Base-by-base conservation (phyloP, 1,284 basidiomycete genomes). In the Trametes pubescens region DNA sequence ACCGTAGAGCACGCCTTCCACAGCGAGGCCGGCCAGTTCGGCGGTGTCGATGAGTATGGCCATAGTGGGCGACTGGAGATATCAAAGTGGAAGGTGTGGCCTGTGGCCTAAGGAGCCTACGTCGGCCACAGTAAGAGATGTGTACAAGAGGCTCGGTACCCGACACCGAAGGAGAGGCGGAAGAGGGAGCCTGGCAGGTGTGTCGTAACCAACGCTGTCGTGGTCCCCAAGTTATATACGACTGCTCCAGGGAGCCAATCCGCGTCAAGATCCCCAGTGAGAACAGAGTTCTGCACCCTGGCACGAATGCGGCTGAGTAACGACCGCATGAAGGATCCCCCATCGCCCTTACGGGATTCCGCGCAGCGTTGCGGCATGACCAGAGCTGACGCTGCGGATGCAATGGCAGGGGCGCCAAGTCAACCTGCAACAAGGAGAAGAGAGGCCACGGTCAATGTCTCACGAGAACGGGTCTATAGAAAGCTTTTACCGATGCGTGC, bases 1-100 rank as follows among this genome's bases (percentile, higher is more conserved):
- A 66, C 67, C 67, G 46, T 68, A 68, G 14, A 68, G 52, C 14
- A 38, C 32, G 2, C 61, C 58, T 47, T 66, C 65, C 16, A 52
- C 56, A 4, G 58, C 59, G 14, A 66, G 21, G 9, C 67, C 67
- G 2, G 55, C 58, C 11, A 68, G 53, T 44, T 66, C 64, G 14
- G 67, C 67, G 18, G 63, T 60, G 38, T 68, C 67, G 44, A 68
- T 68, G 35, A 52, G 49, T 9, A 59, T 32, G 11, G 58, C 21
- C 58, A 59, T 59, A 6, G 10, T 37, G 38, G 6, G 10, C 11
- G 24, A 4, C 16, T 26, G 7, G 21, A 40, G 22, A 14, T 9
- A 14, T 21, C 13, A 18, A 8, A 14, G 14, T 26, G 21, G 8
- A 43, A 7, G 24, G 22, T 16, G 4, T 26, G 26, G 37, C 16